Evolutionary conservation across 306 rosid species (phyloP).

Genomic region (Cicer yamashitae): DNA sequence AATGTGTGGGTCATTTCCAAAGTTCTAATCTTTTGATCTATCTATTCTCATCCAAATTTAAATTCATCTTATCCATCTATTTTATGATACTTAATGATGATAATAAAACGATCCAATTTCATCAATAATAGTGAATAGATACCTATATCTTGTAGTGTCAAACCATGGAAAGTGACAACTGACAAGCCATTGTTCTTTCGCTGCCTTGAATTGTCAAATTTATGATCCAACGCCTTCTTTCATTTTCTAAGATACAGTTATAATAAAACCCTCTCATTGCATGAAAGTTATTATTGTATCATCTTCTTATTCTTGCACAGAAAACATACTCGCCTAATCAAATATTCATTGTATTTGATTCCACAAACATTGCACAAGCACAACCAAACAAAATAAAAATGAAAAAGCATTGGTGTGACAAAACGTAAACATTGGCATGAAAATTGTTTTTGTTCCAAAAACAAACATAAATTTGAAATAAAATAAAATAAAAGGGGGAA

Average conservation of each 20-base stretch:
- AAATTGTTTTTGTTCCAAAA: constrained; percentile 36
- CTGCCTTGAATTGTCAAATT: constrained; percentile 38
- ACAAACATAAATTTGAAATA: constrained; percentile 24
- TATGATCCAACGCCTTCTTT: not conserved
- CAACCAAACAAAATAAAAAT: not conserved
- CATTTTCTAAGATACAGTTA: not conserved
- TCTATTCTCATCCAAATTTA: too few relatives aligned
- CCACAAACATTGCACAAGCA: constrained; percentile 23
- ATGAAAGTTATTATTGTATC: constrained; percentile 2
- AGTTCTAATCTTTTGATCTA: too few relatives aligned
- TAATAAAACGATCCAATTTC: too few relatives aligned
- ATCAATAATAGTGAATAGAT: too few relatives aligned
- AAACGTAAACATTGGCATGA: constrained; percentile 44
- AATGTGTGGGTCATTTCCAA: too few relatives aligned
- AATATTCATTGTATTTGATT: constrained; percentile 33
- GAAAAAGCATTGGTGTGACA: constrained; percentile 53
- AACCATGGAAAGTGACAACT: not conserved
- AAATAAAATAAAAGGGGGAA: constrained; percentile 43
- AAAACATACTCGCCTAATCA: not conserved
- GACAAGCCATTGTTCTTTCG: constrained; percentile 42
- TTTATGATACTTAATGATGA: too few relatives aligned
- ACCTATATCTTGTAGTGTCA: too few relatives aligned
- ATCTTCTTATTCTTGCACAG: not conserved
- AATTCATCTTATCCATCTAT: too few relatives aligned
- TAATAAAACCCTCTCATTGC: constrained; percentile 18